A percentile compares a stretch with the other conserved stretches of the same genome.
These are phyloP conservation scores for Melanogaster broomeanus DNA, from an alignment of 768 basidiomycete species.

Conservation along the genomic window DNA sequence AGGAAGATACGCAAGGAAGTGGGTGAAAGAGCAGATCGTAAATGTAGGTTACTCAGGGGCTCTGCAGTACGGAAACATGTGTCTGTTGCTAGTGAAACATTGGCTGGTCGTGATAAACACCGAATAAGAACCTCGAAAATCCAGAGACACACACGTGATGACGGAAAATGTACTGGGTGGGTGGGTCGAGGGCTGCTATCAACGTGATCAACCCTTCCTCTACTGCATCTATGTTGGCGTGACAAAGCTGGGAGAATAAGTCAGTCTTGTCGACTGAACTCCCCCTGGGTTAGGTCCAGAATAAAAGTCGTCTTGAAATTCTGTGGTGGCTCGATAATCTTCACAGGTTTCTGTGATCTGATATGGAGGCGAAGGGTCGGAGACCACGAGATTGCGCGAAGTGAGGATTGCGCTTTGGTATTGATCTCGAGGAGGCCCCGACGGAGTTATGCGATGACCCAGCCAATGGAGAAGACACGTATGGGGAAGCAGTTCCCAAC, in stretches of 20 bases:
- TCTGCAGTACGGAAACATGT: slow-evolving; percentile 17
- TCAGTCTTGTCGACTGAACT: slow-evolving; percentile 71
- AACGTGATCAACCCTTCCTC: background rate
- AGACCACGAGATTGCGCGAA: slow-evolving; percentile 77
- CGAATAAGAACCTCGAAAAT: slow-evolving; percentile 17
- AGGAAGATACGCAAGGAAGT: background rate
- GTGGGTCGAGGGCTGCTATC: background rate
- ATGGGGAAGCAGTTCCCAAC: slow-evolving; percentile 34
- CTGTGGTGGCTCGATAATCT: slow-evolving; percentile 79
- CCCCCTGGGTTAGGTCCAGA: slow-evolving; percentile 81
- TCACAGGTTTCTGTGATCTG: slow-evolving; percentile 53
- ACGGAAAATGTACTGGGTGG: background rate
- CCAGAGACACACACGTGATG: background rate
- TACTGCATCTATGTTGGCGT: background rate
- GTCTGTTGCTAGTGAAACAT: slow-evolving; percentile 21
- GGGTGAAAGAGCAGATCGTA: slow-evolving; percentile 1
- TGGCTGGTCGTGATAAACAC: slow-evolving; percentile 18
- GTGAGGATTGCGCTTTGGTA: slow-evolving; percentile 46
- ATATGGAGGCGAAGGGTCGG: slow-evolving; percentile 73
- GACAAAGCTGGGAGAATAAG: background rate
- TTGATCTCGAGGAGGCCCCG: slow-evolving; percentile 33
- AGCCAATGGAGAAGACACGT: slow-evolving; percentile 67
- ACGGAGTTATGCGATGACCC: slow-evolving; percentile 34
- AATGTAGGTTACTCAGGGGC: background rate
- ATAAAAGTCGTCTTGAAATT: slow-evolving; percentile 70